Base-by-base conservation (phyloP, 2,329 filamentous ascomycete species). In the Stagonosporopsis cucurbitacearum region DNA sequence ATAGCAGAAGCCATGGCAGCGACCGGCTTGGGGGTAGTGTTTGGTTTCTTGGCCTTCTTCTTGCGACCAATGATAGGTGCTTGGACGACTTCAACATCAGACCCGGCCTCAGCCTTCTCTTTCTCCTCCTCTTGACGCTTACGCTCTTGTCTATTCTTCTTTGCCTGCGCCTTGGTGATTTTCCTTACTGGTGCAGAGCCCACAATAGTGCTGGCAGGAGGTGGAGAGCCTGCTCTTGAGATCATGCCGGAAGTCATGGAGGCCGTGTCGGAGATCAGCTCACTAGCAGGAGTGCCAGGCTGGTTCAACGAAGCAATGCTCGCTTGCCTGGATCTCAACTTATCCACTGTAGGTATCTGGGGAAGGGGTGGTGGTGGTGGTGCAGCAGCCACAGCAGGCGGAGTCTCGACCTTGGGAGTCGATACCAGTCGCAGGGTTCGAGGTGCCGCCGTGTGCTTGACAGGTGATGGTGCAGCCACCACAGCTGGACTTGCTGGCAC, bases 21-120 rank as follows among this genome's bases (percentile, higher is more conserved):
- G 11, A 64, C 46, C 23, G 64, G 56, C 41, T 73, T 74, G 1
- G 66, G 49, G 20, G 39, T 72, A 41, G 37, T 74, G 55, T 66
- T 71, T 60, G 72, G 66, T 76, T 92, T 94, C 80, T 90, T 92
- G 72, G 90, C 86, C 78, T 94, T 95, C 81, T 92, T 94, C 80
- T 92, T 92, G 48, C 91, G 85, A 30, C 89, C 89, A 44, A 92
- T 73, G 36, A 96, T 89, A 0, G 91, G 91, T 7, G 86, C 91
- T 62, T 84, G 80, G 9, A 81, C 78, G n/a, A 77, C 72, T 60
- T 86, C 84, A 59, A 68, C 58, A 49, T 86, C 82, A 8, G 74
- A 68, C 58, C 85, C 84, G 3, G 75, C 74, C 22, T 76, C 74
- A 15, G 68, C 54, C 15, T 61, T 60, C 11, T 64, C 47, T 5